Base-by-base conservation (phyloP, 208 protist species). In the Trypanosoma platydactyli region DNA sequence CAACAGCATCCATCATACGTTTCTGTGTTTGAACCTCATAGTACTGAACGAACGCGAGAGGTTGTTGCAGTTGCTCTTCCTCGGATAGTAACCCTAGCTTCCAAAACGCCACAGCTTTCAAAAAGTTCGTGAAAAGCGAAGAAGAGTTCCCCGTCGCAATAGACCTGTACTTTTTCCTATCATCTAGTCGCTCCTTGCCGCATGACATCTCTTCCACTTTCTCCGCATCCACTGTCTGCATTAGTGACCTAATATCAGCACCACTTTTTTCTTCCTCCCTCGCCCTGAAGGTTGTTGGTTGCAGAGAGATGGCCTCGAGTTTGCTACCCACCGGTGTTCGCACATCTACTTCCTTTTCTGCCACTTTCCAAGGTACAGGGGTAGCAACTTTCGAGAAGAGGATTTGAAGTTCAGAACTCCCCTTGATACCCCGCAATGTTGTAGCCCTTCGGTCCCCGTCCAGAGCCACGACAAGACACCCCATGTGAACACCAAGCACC, bases 401-500 rank as follows among this genome's bases (percentile, higher is more conserved):
- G n/a, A 56, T 35, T 1, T 44, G 48, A 30, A 84, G 56, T 25
- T 73, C 72, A 6, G 25, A 44, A 15, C 59, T 25, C 24, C 42
- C 25, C 35, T 63, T 15, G 25, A 76, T 60, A 48, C 49, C 52
- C 29, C 67, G 65, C 42, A 82, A 61, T 50, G 69, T 41, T 1
- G 67, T 75, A 9, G 67, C 75, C 41, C 80, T 63, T 9, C 53
- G 29, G 1, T 63, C 74, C 6, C 71, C 73, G 4, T 87, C 84
- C 1, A 85, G 41, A 15, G 83, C 64, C 24, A 87, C 50, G 22
- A 87, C 64, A 55, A 73, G 69, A 42, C 56, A 72, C 11, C 77
- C 71, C 42, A 67, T 65, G 51, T 68, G 58, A n/a, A 79, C 50
- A 4, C 84, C 84, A 62, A 89, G 61, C 41, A 85, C 76, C 1